A percentile compares a stretch with the other conserved stretches of the same genome.
Evolutionary conservation across 352 stramenopile species (phyloP).

Genomic region (Phytopythium cucurbitacearum): DNA sequence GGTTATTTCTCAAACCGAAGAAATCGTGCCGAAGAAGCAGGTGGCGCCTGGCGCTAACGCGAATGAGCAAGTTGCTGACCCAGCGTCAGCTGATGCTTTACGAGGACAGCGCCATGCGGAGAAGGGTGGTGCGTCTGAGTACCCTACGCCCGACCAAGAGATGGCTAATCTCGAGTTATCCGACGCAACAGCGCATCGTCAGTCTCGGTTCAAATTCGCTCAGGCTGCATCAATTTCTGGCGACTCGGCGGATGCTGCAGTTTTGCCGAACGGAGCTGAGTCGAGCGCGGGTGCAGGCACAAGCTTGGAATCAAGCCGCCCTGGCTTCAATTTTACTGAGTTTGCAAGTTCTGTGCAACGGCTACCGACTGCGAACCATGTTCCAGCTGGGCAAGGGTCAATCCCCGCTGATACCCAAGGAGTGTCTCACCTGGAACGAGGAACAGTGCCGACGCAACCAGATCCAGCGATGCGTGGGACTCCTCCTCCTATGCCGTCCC

Average conservation of each 20-base stretch:
- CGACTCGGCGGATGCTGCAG: background rate
- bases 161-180: slow-evolving; percentile 8
- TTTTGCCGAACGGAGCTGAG: background rate
- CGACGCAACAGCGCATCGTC: slow-evolving; percentile 1
- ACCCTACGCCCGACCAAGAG: slow-evolving; percentile 6
- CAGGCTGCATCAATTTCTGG: background rate
- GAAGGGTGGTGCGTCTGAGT: no score
- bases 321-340: slow-evolving; percentile 36
- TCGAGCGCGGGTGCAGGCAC: background rate
- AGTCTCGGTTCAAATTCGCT: slow-evolving; percentile 10
- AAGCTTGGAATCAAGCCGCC: background rate
- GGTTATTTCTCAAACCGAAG: slow-evolving; percentile 50
- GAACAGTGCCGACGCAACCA: slow-evolving; percentile 18
- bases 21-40: slow-evolving; percentile 43
- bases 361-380: slow-evolving; percentile 5
- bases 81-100: background rate
- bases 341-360: slow-evolving; percentile 40
- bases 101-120: no score
- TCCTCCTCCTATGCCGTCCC: no score
- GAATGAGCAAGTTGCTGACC: slow-evolving; percentile 6
- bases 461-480: background rate
- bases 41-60: slow-evolving; percentile 2
- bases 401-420: slow-evolving; percentile 11
- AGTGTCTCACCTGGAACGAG: slow-evolving; percentile 12
- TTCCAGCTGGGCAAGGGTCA: slow-evolving; percentile 19